A percentile compares a stretch with the other conserved stretches of the same genome.
phyloP scores from a whole-genome alignment of 2,329 filamentous ascomycete species.

The Chrysosphaeria jannelii region DNA sequence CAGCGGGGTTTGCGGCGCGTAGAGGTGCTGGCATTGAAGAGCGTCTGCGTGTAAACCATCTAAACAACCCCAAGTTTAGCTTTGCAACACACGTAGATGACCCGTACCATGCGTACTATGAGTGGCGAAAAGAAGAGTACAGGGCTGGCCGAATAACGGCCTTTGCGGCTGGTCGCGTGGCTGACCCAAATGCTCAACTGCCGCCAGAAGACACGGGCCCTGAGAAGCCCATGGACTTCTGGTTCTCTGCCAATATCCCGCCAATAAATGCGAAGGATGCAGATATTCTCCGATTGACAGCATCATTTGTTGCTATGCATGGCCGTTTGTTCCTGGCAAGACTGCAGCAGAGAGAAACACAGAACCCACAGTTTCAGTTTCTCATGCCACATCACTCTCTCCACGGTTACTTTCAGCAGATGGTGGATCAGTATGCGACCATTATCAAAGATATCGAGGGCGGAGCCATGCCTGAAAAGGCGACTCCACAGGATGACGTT shows the following conservation, averaged over 20 bases:
- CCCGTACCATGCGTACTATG: constrained; percentile 64
- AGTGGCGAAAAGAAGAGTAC: constrained; percentile 73
- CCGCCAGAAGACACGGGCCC: constrained; percentile 68
- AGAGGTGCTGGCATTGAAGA: constrained; percentile 46
- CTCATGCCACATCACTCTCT: constrained; percentile 83
- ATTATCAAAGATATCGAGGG: constrained; percentile 16
- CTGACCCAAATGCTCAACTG: constrained; percentile 15
- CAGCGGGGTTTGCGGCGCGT: constrained; percentile 62
- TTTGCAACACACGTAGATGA: constrained; percentile 61
- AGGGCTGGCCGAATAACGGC: constrained; percentile 54
- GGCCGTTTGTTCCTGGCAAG: constrained; percentile 77
- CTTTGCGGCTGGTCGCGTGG: constrained; percentile 40
- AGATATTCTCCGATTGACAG: constrained; percentile 43
- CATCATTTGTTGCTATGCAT: constrained; percentile 76
- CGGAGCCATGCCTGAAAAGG: too few relatives aligned
- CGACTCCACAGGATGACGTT: not conserved
- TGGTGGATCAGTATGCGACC: constrained; percentile 80
- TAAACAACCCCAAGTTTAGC: constrained; percentile 64
- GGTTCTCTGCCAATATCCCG: constrained; percentile 89
- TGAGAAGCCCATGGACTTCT: constrained; percentile 57
- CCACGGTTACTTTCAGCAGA: constrained; percentile 77
- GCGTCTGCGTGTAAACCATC: constrained; percentile 60
- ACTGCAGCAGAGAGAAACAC: constrained; percentile 60
- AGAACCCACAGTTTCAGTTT: constrained; percentile 91
- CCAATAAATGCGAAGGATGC: constrained; percentile 90